Percentiles rank a stretch among this genome's conserved stretches.
Conservation (phyloP, 495 filamentous ascomycete species). For the Hypoxylon subgilvum region DNA sequence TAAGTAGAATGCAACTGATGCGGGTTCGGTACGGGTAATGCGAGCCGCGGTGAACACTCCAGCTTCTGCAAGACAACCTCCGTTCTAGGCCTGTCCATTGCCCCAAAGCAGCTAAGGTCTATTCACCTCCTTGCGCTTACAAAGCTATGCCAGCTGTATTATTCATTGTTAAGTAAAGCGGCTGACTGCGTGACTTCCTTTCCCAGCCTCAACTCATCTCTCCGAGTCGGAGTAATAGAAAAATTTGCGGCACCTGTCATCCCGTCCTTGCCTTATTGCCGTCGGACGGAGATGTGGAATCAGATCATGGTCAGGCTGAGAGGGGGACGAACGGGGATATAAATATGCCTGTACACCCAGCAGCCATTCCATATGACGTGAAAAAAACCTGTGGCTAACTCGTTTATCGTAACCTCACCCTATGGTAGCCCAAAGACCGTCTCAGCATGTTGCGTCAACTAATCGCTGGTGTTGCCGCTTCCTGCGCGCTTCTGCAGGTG, state of each 20-base stretch:
- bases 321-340: too few species aligned
- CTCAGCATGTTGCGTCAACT: constrained; percentile 14
- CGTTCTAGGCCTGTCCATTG: constrained; percentile 9
- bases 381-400: too few species aligned
- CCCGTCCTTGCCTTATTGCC: constrained; percentile 2
- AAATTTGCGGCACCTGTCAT: constrained; percentile 8
- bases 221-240: too few species aligned
- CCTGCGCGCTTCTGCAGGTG: constrained; percentile 7
- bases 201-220: neutral
- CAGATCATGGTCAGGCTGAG: too few species aligned
- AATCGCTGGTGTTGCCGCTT: constrained; percentile 6
- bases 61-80: too few species aligned
- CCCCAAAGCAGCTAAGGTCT: neutral
- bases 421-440: neutral
- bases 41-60: too few species aligned
- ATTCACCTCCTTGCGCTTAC: neutral
- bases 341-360: too few species aligned
- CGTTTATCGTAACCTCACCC: too few species aligned
- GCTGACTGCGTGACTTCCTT: constrained; percentile 1
- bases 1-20: too few species aligned
- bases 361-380: too few species aligned
- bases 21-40: too few species aligned
- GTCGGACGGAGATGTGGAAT: neutral
- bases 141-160: neutral
- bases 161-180: constrained; percentile 3